Conservation (phyloP, 2,329 filamentous ascomycete genomes). For the Colletotrichum chrysophilum region DNA sequence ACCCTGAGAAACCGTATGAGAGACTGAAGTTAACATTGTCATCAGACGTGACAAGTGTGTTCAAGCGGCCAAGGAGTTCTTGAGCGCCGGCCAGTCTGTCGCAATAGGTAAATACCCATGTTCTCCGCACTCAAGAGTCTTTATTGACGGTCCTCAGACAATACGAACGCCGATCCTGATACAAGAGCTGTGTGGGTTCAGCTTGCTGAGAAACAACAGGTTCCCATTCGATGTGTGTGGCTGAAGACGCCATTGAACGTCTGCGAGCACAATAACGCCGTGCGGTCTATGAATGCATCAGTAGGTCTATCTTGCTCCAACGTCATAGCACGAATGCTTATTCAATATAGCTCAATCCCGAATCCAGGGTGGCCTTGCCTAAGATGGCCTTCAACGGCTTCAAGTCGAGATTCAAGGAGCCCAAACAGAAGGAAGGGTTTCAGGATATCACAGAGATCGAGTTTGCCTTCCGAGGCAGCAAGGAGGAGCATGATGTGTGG, state of each 20-base stretch:
- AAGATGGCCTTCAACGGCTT: constrained; percentile 83
- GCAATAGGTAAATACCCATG: constrained; percentile 72
- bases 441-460: constrained; percentile 76
- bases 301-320: constrained; percentile 28
- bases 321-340: neutral
- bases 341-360: constrained; percentile 73
- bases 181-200: constrained; percentile 80
- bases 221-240: constrained; percentile 85
- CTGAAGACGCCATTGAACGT: constrained; percentile 76
- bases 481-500: constrained; percentile 76
- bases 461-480: constrained; percentile 76
- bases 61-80: constrained; percentile 70
- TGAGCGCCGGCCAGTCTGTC: constrained; percentile 71
- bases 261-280: constrained; percentile 85
- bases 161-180: constrained; percentile 88
- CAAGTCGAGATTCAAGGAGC: constrained; percentile 73
- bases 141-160: constrained; percentile 63
- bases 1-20: accelerated
- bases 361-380: constrained; percentile 75
- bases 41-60: constrained; percentile 66
- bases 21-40: neutral
- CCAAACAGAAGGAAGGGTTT: constrained; percentile 79
- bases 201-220: constrained; percentile 70
- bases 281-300: constrained; percentile 69
- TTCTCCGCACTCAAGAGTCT: too few relatives aligned